phyloP scores from a whole-genome alignment of 371 early-diverging fungal species.

The Lichtheimia hyalospora region DNA sequence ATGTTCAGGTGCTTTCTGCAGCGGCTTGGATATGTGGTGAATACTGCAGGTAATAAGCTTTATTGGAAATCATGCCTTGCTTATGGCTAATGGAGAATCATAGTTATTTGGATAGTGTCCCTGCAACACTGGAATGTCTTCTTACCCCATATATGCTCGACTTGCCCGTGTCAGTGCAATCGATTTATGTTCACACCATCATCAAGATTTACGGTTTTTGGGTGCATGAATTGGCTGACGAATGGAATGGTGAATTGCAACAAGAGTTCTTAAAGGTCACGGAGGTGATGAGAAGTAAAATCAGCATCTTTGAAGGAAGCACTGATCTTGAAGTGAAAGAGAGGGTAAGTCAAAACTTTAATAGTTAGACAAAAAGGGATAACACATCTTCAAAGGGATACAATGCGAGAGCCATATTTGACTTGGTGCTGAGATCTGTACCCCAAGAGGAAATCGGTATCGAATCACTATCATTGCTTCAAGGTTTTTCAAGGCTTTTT shows the following conservation, averaged over 20 bases:
- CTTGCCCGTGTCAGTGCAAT: conserved; percentile 65
- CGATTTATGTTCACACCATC: conserved; percentile 71
- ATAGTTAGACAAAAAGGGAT: background rate
- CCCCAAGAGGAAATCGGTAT: conserved; percentile 10
- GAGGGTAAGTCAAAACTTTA: conserved; percentile 48
- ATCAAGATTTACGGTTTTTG: conserved; percentile 75
- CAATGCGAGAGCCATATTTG: conserved; percentile 58
- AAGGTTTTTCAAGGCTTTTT: conserved; percentile 64
- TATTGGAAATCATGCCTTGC: background rate
- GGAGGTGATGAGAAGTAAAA: conserved; percentile 51
- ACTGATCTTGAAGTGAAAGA: conserved; percentile 85
- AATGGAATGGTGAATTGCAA: conserved; percentile 57
- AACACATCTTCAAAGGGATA: conserved; percentile 42
- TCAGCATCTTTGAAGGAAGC: conserved; percentile 53
- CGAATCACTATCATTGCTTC: conserved; percentile 36
- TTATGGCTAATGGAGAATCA: background rate
- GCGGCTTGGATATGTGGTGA: conserved; percentile 94
- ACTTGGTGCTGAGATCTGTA: conserved; percentile 41
- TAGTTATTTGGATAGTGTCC: conserved; percentile 46
- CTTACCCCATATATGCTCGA: conserved; percentile 54
- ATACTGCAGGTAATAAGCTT: conserved; percentile 58
- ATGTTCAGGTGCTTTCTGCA: conserved; percentile 77
- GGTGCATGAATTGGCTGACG: conserved; percentile 58
- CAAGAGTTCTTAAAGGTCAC: conserved; percentile 51
- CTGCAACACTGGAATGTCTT: conserved; percentile 57